Percentiles rank a stretch among this genome's conserved stretches.
These are phyloP conservation scores for Pterocarpus santalinus DNA, from an alignment of 306 rosid genomes.

Conservation along the genomic window DNA sequence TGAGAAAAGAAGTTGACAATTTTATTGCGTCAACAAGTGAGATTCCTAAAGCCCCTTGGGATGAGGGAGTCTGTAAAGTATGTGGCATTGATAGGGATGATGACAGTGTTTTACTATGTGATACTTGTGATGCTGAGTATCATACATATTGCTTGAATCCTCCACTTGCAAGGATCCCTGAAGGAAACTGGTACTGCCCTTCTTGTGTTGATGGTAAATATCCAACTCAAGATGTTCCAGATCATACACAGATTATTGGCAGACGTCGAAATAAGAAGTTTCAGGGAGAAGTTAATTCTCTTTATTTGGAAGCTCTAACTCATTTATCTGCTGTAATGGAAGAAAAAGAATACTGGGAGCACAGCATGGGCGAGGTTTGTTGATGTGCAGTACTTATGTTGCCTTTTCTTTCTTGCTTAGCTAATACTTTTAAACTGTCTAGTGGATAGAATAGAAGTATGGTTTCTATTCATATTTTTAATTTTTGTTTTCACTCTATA, in stretches of 20 bases:
- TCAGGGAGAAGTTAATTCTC: slow-evolving; percentile 77
- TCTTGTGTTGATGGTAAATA: slow-evolving; percentile 79
- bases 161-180: slow-evolving; percentile 98
- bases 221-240: slow-evolving; percentile 64
- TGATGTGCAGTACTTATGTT: slow-evolving; percentile 38
- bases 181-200: slow-evolving; percentile 99
- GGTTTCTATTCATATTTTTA: not conserved
- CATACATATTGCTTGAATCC: slow-evolving; percentile 98
- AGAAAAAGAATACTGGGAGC: slow-evolving; percentile 95
- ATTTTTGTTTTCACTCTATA: not conserved
- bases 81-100: slow-evolving; percentile 99
- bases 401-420: slow-evolving; percentile 31
- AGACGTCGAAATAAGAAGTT: slow-evolving; percentile 66
- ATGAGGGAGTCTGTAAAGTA: slow-evolving; percentile 99
- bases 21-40: slow-evolving; percentile 69
- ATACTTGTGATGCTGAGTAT: slow-evolving; percentile 98
- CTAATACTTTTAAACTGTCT: slow-evolving; percentile 13
- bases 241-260: slow-evolving; percentile 49
- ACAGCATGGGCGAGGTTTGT: slow-evolving; percentile 79
- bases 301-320: slow-evolving; percentile 74
- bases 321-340: slow-evolving; percentile 77
- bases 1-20: slow-evolving; percentile 69
- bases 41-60: slow-evolving; percentile 99
- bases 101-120: slow-evolving; percentile 95
- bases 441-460: slow-evolving; percentile 16